Base-by-base conservation (phyloP, 1,284 basidiomycete genomes). In the Volvariella volvacea region DNA sequence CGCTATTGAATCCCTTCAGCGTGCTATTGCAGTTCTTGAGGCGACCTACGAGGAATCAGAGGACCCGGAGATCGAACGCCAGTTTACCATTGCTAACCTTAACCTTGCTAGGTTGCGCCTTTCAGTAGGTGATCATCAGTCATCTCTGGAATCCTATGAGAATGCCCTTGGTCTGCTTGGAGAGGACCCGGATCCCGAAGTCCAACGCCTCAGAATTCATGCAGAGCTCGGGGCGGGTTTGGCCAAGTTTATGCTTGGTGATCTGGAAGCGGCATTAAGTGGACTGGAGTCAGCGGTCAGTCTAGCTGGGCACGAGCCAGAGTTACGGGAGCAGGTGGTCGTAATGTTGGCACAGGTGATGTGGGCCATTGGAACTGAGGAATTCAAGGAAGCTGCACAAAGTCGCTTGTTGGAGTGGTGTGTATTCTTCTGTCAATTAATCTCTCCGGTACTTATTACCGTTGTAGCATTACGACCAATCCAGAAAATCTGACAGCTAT, bases 41-140 rank as follows among this genome's bases (percentile, higher is more conserved):
- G 74, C 81, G 2, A 73, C 79, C 22, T 99, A 97, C 62, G 96
- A 99, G 61, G 80, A 84, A 42, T 78, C 77, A 1, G 96, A 99
- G 59, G 85, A 88, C 41, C 58, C 80, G 0, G 65, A 71, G 15
- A 77, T 90, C 14, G 95, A 97, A 60, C 66, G 73, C 20, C 80
- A 79, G 48, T 99, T 88, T 59, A 80, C 80, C 4, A 78, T 93
- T 22, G 90, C 93, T 0, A 87, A 92, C 48, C 68, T 77, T 28
- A 97, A 91, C 50, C 67, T 93, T 4, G 96, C 85, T 0, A 78
- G 96, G 14, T 64, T 97, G 19, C 73, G 78, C 9, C 67, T 97
- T 8, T 71, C 83, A 0, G 58, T 70, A 0, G 66, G 69, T 2
- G 73, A 87, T 39, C 80, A 81, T 54, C 64, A 70, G 0, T 74